Evolutionary conservation across 1,139 yeast genomes (phyloP).

Genomic region (Pneumocystis carinii): DNA sequence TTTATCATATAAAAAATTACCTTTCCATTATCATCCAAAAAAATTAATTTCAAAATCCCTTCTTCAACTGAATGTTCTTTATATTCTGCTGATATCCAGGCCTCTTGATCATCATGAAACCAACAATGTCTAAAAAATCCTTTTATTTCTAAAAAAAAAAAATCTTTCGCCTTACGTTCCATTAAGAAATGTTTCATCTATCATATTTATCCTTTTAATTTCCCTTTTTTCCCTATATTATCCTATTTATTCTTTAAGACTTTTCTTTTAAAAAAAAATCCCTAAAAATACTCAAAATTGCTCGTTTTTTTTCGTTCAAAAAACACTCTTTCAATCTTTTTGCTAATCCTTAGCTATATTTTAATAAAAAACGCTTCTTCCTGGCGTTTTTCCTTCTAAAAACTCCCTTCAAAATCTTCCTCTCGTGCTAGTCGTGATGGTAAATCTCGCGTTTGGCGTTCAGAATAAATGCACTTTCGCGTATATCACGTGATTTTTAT

Average conservation of each 20-base stretch:
- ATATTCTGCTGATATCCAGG: constrained; percentile 87
- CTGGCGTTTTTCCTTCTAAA: background rate
- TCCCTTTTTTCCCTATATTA: background rate
- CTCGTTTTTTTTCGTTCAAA: background rate
- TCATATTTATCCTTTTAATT: background rate
- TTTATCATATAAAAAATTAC: constrained; percentile 15
- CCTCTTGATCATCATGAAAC: constrained; percentile 77
- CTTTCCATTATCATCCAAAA: constrained; percentile 45
- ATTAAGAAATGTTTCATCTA: background rate
- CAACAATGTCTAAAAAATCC: constrained; percentile 51
- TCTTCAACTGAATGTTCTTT: constrained; percentile 37
- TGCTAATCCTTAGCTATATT: background rate
- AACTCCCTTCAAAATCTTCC: background rate
- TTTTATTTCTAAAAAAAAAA: background rate
- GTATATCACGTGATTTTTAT: no score
- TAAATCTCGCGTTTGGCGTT: background rate
- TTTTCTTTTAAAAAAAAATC: background rate
- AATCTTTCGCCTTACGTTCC: background rate
- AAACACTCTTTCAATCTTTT: background rate
- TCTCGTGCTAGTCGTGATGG: background rate
- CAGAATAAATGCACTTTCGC: background rate
- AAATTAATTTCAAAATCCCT: constrained; percentile 39
- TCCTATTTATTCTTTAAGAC: background rate
- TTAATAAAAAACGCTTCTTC: background rate
- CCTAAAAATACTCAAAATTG: background rate